Base-by-base conservation (phyloP, 2,329 filamentous ascomycete species). In the Alternaria arbusti region DNA sequence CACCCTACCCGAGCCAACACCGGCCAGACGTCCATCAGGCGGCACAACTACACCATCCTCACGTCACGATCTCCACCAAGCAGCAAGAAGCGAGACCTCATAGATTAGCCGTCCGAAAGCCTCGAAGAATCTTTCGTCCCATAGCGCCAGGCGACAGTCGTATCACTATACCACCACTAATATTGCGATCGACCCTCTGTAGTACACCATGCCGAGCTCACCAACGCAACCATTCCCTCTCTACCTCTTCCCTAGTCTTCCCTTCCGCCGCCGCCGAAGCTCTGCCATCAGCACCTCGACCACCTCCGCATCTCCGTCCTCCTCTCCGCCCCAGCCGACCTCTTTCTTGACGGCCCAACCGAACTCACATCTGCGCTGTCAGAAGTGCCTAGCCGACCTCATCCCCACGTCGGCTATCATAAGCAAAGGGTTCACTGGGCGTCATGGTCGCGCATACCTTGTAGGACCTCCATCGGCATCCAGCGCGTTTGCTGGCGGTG, bases 371-470 rank as follows among this genome's bases (percentile, higher is more conserved):
- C 83, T 90, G 23, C 85, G 84, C 69, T 90, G 88, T 77, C 82
- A 84, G 26, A 84, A 84, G 68, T 90, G 88, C 74, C 84, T 87
- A 44, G 80, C 86, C 11, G 86, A 89, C 71, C 82, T 90, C 50
- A 86, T 87, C 66, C 82, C 86, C 57, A 85, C 86, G 15, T 83
- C 83, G 6, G 86, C 88, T 65, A 89, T 90, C 61, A 86, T 90
- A 71, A 85, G 82, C 79, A 89, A 89, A 79, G 88, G 88, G 57
- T 90, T 90, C 78, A 90, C 86, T 23, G 88, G 88, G 65, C 86
- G 88, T 17, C 86, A 90, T 74, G 88, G 88, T 6, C 86, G 88
- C 60, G 88, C 88, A 45, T 90, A 89, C 76, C 86, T 90, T 61
- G 87, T 90, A 30, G 81, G 85, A 2, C 83, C 86, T 3, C 76